Evolutionary conservation across 208 protist genomes (phyloP), one percentile per base, ranked within the genome.

Genomic region (Wallacemonas collosoma): DNA sequence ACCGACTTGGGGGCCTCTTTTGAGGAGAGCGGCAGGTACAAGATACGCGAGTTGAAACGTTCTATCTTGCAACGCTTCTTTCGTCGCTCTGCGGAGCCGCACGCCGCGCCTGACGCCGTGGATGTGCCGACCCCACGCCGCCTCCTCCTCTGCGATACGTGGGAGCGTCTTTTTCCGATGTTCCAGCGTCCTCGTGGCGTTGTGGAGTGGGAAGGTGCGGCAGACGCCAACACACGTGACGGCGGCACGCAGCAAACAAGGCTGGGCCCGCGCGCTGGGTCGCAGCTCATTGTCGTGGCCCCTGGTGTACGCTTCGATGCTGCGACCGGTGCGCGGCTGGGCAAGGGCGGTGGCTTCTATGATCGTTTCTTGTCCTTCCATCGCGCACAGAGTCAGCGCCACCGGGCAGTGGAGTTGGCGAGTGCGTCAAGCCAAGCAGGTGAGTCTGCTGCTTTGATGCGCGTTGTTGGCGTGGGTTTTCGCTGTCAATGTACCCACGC

Each of bases 291-390:
- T 11, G 82, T 93, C 35, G 70, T 97, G 9, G 55, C 82, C 3
- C 89, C 92, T n/a, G 90, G 90, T 4, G 90, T 95, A 26, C 68
- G 77, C 51, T 97, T 97, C 71, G 73, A 87, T 65, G 17, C 38
- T 17, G 14, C 64, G n/a, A 80, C 75, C 6, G 88, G 89, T 0
- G 56, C 41, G 1, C 76, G 92, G 3, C 74, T 95, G 0, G 92
- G 92, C 54, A 95, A 95, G 51, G 92, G 92, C n/a, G 79, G 92
- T 45, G 92, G 92, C 26, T 97, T 85, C 77, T 97, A 97, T 77
- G 92, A 97, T 73, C 78, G 86, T 15, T 97, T 97, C 57, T 76
- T 95, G 11, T 38, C 39, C 17, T 88, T 53, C 39, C 60, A 65
- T 14, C 41, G 60, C 40, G 38, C 56, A 26, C 26, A 26, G 26